Evolutionary conservation across 2,329 filamentous ascomycete genomes (phyloP).

Genomic region (Fusarium mexicanum): DNA sequence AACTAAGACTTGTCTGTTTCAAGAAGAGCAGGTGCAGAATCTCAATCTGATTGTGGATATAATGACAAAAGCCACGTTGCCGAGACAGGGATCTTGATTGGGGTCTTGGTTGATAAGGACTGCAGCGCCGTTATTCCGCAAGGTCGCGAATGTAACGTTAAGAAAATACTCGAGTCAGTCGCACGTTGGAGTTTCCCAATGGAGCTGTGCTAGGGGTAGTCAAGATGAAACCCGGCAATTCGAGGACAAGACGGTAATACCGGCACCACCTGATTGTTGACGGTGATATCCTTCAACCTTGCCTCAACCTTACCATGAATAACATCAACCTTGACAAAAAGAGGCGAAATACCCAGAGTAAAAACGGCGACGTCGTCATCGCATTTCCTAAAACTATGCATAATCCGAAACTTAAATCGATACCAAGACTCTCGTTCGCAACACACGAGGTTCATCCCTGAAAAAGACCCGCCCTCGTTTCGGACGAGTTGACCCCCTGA

Average conservation of each 20-base stretch:
- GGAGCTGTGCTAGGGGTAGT: not conserved
- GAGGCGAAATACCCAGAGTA: not conserved
- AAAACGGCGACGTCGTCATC: not conserved
- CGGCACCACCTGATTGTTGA: not conserved
- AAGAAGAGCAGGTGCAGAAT: not conserved
- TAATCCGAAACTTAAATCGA: not conserved
- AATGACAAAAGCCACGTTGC: not conserved
- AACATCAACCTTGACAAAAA: not conserved
- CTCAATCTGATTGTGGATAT: not conserved
- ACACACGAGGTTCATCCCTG: not conserved
- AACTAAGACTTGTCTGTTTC: not conserved
- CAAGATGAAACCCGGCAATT: not conserved
- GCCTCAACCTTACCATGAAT: no score
- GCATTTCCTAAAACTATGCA: not conserved
- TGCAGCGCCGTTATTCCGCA: not conserved
- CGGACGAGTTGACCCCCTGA: not conserved
- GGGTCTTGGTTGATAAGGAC: not conserved
- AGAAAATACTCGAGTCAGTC: not conserved
- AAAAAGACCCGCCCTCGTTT: conserved; percentile 4
- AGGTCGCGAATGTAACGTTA: not conserved
- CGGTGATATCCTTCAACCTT: not conserved
- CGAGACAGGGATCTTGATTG: not conserved
- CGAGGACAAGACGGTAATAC: not conserved
- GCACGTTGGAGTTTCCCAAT: not conserved
- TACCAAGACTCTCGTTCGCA: not conserved